Conservation (phyloP, 805 yeast genomes). For the Nakazawaea molendinolei region DNA sequence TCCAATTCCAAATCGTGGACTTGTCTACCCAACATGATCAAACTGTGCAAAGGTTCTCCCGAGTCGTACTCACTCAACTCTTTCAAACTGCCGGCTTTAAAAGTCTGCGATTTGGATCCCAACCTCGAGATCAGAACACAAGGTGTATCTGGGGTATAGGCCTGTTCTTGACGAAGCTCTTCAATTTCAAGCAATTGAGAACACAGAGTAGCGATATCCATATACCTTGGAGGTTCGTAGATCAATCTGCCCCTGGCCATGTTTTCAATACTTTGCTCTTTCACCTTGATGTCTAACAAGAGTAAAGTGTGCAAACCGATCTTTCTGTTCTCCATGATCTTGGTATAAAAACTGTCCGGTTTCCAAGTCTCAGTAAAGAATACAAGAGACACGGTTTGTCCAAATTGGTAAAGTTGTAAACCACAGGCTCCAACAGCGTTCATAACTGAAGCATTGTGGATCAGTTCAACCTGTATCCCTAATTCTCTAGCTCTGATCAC, state of each 20-base stretch:
- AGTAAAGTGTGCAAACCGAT: slow-evolving; percentile 90
- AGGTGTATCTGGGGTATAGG: slow-evolving; percentile 83
- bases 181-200: slow-evolving; percentile 84
- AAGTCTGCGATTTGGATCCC: slow-evolving; percentile 78
- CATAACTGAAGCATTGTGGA: slow-evolving; percentile 97
- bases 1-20: slow-evolving; percentile 92
- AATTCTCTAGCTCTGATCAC: slow-evolving; percentile 86
- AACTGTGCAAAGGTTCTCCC: slow-evolving; percentile 92
- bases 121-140: slow-evolving; percentile 89
- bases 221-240: slow-evolving; percentile 95
- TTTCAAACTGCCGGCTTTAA: slow-evolving; percentile 77
- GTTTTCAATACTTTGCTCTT: slow-evolving; percentile 92
- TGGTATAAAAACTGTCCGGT: slow-evolving; percentile 91
- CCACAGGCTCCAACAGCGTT: slow-evolving; percentile 99
- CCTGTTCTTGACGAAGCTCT: slow-evolving; percentile 64
- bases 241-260: slow-evolving; percentile 88
- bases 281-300: slow-evolving; percentile 87
- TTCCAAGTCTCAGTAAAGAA: slow-evolving; percentile 95
- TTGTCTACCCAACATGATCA: slow-evolving; percentile 85
- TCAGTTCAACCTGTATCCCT: slow-evolving; percentile 68
- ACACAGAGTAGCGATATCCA: slow-evolving; percentile 88
- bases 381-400: slow-evolving; percentile 95
- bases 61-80: slow-evolving; percentile 79
- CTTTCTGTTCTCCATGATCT: slow-evolving; percentile 80
- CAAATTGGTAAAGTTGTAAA: slow-evolving; percentile 87